Evolutionary conservation across 768 basidiomycete species (phyloP).

Genomic region (Mrakia frigida): DNA sequence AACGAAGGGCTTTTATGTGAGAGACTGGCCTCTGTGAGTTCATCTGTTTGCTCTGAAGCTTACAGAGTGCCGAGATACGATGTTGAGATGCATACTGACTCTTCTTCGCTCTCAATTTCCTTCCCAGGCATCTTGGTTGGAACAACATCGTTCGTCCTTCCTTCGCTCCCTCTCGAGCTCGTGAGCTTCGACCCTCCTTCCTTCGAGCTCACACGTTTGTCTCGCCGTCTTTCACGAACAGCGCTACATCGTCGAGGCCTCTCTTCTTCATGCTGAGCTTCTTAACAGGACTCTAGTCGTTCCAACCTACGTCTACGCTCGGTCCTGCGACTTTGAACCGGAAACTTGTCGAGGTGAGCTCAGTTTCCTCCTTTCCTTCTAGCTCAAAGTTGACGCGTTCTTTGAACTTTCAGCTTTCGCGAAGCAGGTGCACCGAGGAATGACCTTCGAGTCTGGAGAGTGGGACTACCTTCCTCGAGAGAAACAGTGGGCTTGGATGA

Average conservation of each 20-base stretch:
- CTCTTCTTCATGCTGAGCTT: slow-evolving; percentile 48
- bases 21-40: slow-evolving; percentile 44
- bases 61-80: no score
- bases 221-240: background rate
- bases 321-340: slow-evolving; percentile 49
- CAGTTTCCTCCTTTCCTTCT: background rate
- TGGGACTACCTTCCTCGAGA: slow-evolving; percentile 47
- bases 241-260: slow-evolving; percentile 51
- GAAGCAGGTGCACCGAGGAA: slow-evolving; percentile 50
- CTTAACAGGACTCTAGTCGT: slow-evolving; percentile 50
- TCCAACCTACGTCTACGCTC: slow-evolving; percentile 51
- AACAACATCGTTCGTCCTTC: slow-evolving; percentile 46
- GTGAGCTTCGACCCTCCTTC: background rate
- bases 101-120: no score
- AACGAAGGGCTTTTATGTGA: slow-evolving; percentile 49
- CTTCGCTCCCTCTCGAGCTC: background rate
- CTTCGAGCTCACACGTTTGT: background rate
- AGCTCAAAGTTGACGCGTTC: background rate
- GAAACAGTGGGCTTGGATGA: slow-evolving; percentile 36
- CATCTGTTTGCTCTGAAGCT: background rate
- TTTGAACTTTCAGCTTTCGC: slow-evolving; percentile 42
- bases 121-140: slow-evolving; percentile 48
- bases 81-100: background rate
- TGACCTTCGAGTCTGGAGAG: slow-evolving; percentile 47
- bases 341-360: slow-evolving; percentile 33